These are phyloP conservation scores for Amanita pallidorosea DNA, from an alignment of 768 basidiomycete genomes.

Conservation along the genomic window DNA sequence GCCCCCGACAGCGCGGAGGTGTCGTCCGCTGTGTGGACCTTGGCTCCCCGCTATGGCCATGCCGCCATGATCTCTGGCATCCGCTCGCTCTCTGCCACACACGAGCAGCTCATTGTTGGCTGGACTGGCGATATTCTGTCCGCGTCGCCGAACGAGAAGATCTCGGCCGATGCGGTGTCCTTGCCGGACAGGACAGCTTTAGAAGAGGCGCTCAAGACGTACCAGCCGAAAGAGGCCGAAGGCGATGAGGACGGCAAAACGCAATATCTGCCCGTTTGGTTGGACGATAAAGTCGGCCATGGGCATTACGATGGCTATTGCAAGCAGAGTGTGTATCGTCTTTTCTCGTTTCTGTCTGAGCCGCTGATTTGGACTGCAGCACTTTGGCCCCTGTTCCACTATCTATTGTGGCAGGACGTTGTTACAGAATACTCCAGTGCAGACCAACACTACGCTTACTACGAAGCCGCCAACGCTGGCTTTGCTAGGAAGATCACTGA, in stretches of 20 bases:
- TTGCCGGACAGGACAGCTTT: conserved; percentile 56
- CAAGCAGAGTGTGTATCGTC: conserved; percentile 72
- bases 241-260: conserved; percentile 44
- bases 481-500: conserved; percentile 69
- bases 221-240: conserved; percentile 50
- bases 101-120: conserved; percentile 87
- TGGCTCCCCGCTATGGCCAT: conserved; percentile 78
- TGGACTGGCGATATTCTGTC: conserved; percentile 87
- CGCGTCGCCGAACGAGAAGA: conserved; percentile 27
- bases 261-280: conserved; percentile 82
- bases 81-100: conserved; percentile 67
- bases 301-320: conserved; percentile 97
- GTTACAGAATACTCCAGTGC: conserved; percentile 82
- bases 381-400: conserved; percentile 98
- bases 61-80: conserved; percentile 94
- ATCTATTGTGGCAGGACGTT: conserved; percentile 96
- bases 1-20: conserved; percentile 5
- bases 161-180: conserved; percentile 42
- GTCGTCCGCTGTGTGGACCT: conserved; percentile 47
- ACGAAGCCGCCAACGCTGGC: conserved; percentile 72
- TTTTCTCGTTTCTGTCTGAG: conserved; percentile 1
- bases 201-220: conserved; percentile 51
- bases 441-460: conserved; percentile 73
- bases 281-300: conserved; percentile 81
- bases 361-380: conserved; percentile 29